phyloP scores from a whole-genome alignment of 2,329 filamentous ascomycete species.

The Sporothrix inflata region DNA sequence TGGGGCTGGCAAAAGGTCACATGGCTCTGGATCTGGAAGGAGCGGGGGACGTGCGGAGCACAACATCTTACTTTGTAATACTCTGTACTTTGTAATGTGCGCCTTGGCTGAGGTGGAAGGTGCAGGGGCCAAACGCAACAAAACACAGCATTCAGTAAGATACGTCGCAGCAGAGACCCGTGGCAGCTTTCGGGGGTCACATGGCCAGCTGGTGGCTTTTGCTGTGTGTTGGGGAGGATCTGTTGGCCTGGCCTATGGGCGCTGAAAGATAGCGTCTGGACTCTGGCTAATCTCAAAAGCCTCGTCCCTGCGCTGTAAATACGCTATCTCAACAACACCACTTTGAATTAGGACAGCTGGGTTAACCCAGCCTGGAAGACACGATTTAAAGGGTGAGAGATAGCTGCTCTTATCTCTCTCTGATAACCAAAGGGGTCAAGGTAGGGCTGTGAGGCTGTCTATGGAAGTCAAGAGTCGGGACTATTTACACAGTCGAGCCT shows the following conservation, averaged over 20 bases:
- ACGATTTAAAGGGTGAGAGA: not conserved
- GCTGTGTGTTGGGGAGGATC: not conserved
- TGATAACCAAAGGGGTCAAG: not conserved
- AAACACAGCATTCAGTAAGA: not conserved
- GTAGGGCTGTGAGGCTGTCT: not conserved
- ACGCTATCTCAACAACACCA: not conserved
- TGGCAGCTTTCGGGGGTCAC: not conserved
- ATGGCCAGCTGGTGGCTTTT: not conserved
- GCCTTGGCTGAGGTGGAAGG: not conserved
- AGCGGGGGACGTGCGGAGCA: conserved; percentile 9
- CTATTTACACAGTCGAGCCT: not conserved
- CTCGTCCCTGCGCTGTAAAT: not conserved
- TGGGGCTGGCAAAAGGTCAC: not conserved
- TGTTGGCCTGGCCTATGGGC: not conserved
- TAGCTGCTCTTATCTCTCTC: no score
- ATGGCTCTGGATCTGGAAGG: not conserved
- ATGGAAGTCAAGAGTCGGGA: not conserved
- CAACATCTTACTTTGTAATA: not conserved
- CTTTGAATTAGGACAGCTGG: not conserved
- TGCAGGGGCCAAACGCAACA: not conserved
- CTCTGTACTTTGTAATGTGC: not conserved
- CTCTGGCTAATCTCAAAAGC: not conserved
- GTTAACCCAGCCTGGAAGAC: not conserved
- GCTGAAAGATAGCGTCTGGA: not conserved
- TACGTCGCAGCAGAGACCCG: not conserved